Conservation (phyloP, 805 yeast species). For the Ogataea siamensis region DNA sequence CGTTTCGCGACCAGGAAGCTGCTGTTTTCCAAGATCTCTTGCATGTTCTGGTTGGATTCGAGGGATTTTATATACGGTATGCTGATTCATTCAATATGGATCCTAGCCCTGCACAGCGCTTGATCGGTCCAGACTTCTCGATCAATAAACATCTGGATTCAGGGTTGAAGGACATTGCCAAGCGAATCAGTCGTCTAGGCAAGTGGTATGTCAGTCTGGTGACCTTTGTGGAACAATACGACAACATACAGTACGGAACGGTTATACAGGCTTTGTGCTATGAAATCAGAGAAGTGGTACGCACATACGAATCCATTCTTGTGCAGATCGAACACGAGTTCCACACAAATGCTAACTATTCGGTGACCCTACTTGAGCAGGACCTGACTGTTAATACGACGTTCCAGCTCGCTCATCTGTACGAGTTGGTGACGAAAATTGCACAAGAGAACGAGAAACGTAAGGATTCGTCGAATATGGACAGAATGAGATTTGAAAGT, state of each 20-base stretch:
- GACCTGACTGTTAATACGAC: constrained; percentile 37
- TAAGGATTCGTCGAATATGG: constrained; percentile 30
- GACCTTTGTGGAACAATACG: constrained; percentile 60
- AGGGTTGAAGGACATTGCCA: constrained; percentile 67
- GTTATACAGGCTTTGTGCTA: constrained; percentile 72
- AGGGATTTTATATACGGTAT: constrained; percentile 75
- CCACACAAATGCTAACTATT: constrained; percentile 46
- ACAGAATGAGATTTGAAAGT: constrained; percentile 30
- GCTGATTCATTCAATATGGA: constrained; percentile 57
- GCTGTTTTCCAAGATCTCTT: constrained; percentile 68
- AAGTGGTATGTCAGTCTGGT: constrained; percentile 57
- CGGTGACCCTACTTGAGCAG: constrained; percentile 59
- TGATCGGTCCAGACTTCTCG: constrained; percentile 72
- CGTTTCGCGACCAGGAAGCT: constrained; percentile 65
- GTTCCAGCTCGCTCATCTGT: constrained; percentile 50
- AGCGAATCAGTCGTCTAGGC: constrained; percentile 59
- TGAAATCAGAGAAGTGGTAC: constrained; percentile 48
- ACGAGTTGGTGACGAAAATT: constrained; percentile 54
- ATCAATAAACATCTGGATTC: constrained; percentile 72
- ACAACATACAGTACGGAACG: constrained; percentile 57
- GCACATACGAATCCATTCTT: constrained; percentile 33
- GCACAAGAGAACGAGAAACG: constrained; percentile 45
- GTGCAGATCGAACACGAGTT: constrained; percentile 54
- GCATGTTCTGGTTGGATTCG: constrained; percentile 65
- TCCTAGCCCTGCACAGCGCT: constrained; percentile 35